Conservation (phyloP, 2,329 filamentous ascomycete genomes). For the Albifimbria verrucaria region DNA sequence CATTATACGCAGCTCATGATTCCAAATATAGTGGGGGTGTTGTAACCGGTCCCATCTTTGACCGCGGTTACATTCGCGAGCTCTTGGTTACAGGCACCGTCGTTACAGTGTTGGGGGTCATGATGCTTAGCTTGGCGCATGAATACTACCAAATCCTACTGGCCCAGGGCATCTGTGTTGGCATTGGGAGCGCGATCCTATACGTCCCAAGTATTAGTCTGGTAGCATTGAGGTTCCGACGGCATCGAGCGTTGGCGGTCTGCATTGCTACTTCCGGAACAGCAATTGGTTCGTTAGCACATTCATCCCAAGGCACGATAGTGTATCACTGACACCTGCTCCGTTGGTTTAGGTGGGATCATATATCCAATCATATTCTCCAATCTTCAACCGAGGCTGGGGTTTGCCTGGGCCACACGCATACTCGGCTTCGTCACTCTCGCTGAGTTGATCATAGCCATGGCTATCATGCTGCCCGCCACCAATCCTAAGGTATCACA, state of each 20-base stretch:
- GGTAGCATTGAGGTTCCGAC: slow-evolving; percentile 28
- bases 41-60: slow-evolving; percentile 41
- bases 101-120: slow-evolving; percentile 42
- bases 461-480: slow-evolving; percentile 34
- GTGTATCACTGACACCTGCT: too few relatives aligned
- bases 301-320: too few relatives aligned
- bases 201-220: slow-evolving; percentile 32
- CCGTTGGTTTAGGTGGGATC: slow-evolving; percentile 30
- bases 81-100: slow-evolving; percentile 38
- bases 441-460: slow-evolving; percentile 30
- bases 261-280: slow-evolving; percentile 30
- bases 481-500: too few relatives aligned
- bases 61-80: slow-evolving; percentile 41
- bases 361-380: slow-evolving; percentile 27
- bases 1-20: too few relatives aligned
- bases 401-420: slow-evolving; percentile 26
- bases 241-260: slow-evolving; percentile 24
- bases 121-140: slow-evolving; percentile 34
- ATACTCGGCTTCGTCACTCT: slow-evolving; percentile 25
- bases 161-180: slow-evolving; percentile 41
- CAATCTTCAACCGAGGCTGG: slow-evolving; percentile 16
- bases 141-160: slow-evolving; percentile 43
- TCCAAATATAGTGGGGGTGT: too few relatives aligned
- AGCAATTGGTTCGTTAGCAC: too few relatives aligned
- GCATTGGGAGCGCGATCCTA: slow-evolving; percentile 38